Conservation (phyloP, 345 rosid species). For the Eutrema japonicum region DNA sequence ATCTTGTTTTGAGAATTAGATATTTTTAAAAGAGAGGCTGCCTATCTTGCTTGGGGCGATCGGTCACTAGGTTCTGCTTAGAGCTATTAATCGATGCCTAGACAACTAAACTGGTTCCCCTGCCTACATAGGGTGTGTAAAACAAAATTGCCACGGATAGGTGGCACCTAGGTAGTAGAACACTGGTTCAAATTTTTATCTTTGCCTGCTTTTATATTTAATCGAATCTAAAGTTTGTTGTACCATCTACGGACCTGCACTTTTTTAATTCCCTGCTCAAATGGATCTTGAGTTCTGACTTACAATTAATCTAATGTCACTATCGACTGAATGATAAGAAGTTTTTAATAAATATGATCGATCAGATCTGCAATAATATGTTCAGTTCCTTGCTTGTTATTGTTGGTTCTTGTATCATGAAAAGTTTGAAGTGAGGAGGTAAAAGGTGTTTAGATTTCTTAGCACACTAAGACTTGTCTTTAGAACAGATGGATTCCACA, state of each 20-base stretch:
- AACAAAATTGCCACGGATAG: background rate
- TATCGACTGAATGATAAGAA: background rate
- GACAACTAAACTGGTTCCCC: conserved; percentile 1
- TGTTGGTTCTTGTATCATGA: background rate
- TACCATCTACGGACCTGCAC: background rate
- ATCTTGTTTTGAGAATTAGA: background rate
- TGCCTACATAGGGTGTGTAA: background rate
- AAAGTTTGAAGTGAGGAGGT: conserved; percentile 12
- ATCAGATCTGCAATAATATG: conserved; percentile 10
- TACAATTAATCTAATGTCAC: conserved; percentile 5
- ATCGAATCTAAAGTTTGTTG: background rate
- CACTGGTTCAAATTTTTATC: background rate
- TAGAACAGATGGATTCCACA: background rate
- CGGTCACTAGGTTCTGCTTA: background rate
- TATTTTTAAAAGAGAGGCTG: background rate
- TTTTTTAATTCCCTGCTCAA: background rate
- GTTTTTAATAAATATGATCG: background rate
- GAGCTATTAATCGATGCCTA: background rate
- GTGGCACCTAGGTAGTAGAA: background rate
- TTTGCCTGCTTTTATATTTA: conserved; percentile 3
- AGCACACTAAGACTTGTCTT: background rate
- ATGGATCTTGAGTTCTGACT: conserved; percentile 1
- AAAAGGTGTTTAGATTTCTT: background rate
- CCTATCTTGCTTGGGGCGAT: background rate
- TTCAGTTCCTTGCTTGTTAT: conserved; percentile 12